These are phyloP conservation scores for Monascus ruber DNA, from an alignment of 2,329 filamentous ascomycete genomes.

Conservation along the genomic window DNA sequence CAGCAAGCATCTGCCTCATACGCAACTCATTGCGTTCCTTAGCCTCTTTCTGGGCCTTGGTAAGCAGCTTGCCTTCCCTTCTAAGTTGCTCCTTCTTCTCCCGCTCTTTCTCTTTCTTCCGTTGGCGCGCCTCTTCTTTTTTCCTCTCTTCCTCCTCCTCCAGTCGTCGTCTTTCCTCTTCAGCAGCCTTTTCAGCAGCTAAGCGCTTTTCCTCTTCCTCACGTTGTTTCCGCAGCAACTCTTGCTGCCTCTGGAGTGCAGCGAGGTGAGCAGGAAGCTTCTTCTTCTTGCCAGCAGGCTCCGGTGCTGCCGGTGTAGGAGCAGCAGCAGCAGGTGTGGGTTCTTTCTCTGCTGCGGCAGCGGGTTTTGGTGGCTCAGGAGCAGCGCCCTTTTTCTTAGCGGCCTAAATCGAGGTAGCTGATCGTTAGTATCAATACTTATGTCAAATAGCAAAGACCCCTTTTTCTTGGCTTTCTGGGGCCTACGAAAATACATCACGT, in stretches of 20 bases:
- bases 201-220: conserved; percentile 33
- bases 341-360: conserved; percentile 33
- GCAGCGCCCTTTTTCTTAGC: conserved; percentile 66
- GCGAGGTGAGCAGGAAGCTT: conserved; percentile 57
- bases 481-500: conserved; percentile 12
- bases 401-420: conserved; percentile 40
- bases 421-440: conserved; percentile 2
- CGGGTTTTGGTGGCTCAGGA: conserved; percentile 44
- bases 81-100: conserved; percentile 41
- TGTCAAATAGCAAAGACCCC: conserved; percentile 1
- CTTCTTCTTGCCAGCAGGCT: conserved; percentile 60
- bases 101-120: conserved; percentile 39
- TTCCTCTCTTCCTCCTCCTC: conserved; percentile 37
- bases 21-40: conserved; percentile 37
- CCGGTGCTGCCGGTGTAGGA: conserved; percentile 17
- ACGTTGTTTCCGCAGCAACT: conserved; percentile 32
- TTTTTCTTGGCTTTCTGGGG: too few species aligned
- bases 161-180: conserved; percentile 25
- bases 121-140: conserved; percentile 35
- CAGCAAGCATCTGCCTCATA: conserved; percentile 39
- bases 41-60: conserved; percentile 38
- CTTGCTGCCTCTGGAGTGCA: conserved; percentile 40
- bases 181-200: conserved; percentile 30
- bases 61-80: conserved; percentile 38
- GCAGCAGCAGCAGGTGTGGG: conserved; percentile 34